Base-by-base conservation (phyloP, 208 protist genomes). In the Acanthamoeba sp. region DNA sequence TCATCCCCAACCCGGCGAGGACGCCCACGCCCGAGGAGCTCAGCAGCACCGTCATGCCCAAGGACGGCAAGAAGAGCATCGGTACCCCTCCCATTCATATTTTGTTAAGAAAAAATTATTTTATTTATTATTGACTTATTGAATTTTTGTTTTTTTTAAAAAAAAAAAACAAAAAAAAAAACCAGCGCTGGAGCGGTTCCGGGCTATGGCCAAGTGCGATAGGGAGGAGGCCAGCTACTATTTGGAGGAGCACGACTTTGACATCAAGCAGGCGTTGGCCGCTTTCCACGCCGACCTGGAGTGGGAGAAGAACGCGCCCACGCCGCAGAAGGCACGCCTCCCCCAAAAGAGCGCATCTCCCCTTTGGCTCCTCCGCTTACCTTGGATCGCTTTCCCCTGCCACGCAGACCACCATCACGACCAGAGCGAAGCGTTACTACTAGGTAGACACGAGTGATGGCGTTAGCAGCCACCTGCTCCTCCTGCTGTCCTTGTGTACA, bases 41-140 rank as follows among this genome's bases (percentile, higher is more conserved):
- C 20, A 22, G 14, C 9, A 34, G 18, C 84, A 29, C 57, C 18
- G 55, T 50, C 34, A 4, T 69, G 29, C 84, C 84, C 84, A 64
- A 69, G 34, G 50, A 62, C 27, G 84, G 84, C 42, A 91, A 91
- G 32, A 24, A 91, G 55, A 66, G 84, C 84, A 91, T 91, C 9
- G 84, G 84, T 91, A 69, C 50, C 10, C 66, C 34, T 76, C 3
- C 10, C n/a, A n/a, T n/a, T n/a, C n/a, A n/a, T n/a, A n/a, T n/a
- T n/a, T n/a, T n/a, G n/a, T n/a, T n/a, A n/a, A n/a, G n/a, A n/a
- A n/a, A n/a, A n/a, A n/a, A n/a, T n/a, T n/a, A n/a, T n/a, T 55
- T 45, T 85, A 7, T 85, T 24, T 36, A 7, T 85, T 38, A 27
- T 18, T 76, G 6, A 27, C 45, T 57, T 55, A 9, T 27, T 57